Evolutionary conservation across 1,284 basidiomycete species (phyloP), one percentile per base, ranked within the genome.

Genomic region (Gymnopus androsaceus): DNA sequence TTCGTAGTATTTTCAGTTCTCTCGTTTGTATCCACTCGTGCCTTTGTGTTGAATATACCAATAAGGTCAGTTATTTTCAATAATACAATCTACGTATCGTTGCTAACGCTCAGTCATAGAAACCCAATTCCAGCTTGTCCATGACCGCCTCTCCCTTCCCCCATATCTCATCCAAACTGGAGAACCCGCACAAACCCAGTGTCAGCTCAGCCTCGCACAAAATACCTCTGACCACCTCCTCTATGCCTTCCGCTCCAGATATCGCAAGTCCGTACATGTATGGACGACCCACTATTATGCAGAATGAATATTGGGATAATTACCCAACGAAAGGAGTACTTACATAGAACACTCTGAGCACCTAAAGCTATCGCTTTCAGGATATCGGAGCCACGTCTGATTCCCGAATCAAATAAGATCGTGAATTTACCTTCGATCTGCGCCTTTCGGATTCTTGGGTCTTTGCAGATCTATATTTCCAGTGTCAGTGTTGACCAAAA

Each of bases 321-420:
- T 9, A 8, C 27, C 19, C 23, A 25, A 48, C 23, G 33, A 25
- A 38, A 21, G 21, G 15, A 14, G 8, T 17, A 37, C 47, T 25
- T 19, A 49, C 47, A 17, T 25, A 49, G 17, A 54, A 78, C 76
- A 14, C 70, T 75, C 56, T 78, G 72, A 30, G 77, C 77, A 25
- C 77, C 76, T 12, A 80, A 67, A n/a, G 78, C 77, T 48, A 79
- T 62, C 1, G 83, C 82, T 69, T 85, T 84, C 70, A 84, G 81
- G 21, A 82, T 72, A 62, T 85, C 83, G 12, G 79, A 65, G 9
- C 78, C 82, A 14, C 77, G 79, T 38, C 83, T 74, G 31, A 85
- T 72, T 5, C 82, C 81, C 14, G 80, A 83, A 65, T 86, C 84
- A 63, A 84, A 85, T 17, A 85, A 69, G 59, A 86, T 77, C 1